phyloP scores from a whole-genome alignment of 805 yeast species.

The Wickerhamomyces tratensis region DNA sequence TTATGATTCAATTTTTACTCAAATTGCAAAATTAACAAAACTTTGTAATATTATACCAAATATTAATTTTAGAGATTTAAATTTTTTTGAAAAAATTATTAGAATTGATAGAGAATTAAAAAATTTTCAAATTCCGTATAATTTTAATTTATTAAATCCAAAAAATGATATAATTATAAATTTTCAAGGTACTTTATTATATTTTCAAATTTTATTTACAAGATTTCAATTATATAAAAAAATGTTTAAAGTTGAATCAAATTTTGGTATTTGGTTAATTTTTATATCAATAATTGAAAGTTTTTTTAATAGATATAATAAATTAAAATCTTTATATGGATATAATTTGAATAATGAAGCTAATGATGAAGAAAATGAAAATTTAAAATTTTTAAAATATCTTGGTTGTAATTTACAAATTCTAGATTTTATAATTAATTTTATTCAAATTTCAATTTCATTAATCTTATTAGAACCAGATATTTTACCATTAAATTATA shows the following conservation, averaged over 20 bases:
- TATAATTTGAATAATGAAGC: not conserved
- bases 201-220: constrained; percentile 6
- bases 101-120: constrained; percentile 13
- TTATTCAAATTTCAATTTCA: constrained; percentile 2
- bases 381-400: not conserved
- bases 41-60: constrained; percentile 11
- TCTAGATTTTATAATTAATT: constrained; percentile 3
- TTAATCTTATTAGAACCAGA: constrained; percentile 7
- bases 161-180: constrained; percentile 6
- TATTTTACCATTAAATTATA: constrained; percentile 7
- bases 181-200: constrained; percentile 12
- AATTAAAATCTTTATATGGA: constrained; percentile 6
- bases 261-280: constrained; percentile 11
- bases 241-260: constrained; percentile 7
- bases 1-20: constrained; percentile 10
- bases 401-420: constrained; percentile 6
- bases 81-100: constrained; percentile 10
- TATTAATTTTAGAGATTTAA: not conserved
- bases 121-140: constrained; percentile 7
- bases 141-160: constrained; percentile 7
- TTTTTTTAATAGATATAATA: constrained; percentile 11
- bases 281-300: constrained; percentile 14
- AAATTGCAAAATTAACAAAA: constrained; percentile 12
- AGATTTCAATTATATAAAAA: constrained; percentile 10
- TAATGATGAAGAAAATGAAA: no score